Evolutionary conservation across 768 basidiomycete genomes (phyloP).

Genomic region (Amylocystis lapponica): DNA sequence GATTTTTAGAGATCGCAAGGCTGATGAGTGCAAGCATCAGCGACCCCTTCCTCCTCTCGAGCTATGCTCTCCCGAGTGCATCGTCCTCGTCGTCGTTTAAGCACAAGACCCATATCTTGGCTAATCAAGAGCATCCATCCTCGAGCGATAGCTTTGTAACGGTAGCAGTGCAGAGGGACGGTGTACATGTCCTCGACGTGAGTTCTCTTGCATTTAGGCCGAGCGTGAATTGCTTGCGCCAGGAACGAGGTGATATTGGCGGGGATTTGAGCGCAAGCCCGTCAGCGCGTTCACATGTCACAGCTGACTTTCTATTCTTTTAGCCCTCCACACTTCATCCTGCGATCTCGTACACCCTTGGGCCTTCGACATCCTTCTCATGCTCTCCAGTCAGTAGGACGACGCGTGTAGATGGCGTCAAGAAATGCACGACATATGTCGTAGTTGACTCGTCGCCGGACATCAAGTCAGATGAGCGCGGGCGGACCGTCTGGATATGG

Average conservation of each 20-base stretch:
- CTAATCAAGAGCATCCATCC: slow-evolving; percentile 28
- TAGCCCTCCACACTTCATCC: slow-evolving; percentile 63
- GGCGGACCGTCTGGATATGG: slow-evolving; percentile 59
- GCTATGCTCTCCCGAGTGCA: slow-evolving; percentile 24
- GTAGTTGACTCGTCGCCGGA: slow-evolving; percentile 46
- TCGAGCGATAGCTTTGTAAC: slow-evolving; percentile 49
- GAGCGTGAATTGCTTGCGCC: too few relatives aligned
- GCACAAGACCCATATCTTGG: slow-evolving; percentile 25
- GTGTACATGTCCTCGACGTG: slow-evolving; percentile 72
- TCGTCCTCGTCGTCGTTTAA: slow-evolving; percentile 7
- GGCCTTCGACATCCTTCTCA: slow-evolving; percentile 57
- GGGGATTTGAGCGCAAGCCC: too few relatives aligned
- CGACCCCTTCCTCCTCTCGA: slow-evolving; percentile 37
- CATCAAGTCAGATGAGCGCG: slow-evolving; percentile 32
- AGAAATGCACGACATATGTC: slow-evolving; percentile 48
- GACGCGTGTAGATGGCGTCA: slow-evolving; percentile 26
- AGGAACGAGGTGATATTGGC: too few relatives aligned
- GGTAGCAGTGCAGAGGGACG: slow-evolving; percentile 66
- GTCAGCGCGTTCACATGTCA: too few relatives aligned
- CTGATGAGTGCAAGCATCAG: slow-evolving; percentile 29
- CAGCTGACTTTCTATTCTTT: neutral
- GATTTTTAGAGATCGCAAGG: slow-evolving; percentile 1
- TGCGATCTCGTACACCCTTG: slow-evolving; percentile 62
- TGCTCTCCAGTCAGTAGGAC: slow-evolving; percentile 48
- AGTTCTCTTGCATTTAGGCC: slow-evolving; percentile 20